Conservation (phyloP, 2,329 filamentous ascomycete genomes). For the Cladosporium sp. region DNA sequence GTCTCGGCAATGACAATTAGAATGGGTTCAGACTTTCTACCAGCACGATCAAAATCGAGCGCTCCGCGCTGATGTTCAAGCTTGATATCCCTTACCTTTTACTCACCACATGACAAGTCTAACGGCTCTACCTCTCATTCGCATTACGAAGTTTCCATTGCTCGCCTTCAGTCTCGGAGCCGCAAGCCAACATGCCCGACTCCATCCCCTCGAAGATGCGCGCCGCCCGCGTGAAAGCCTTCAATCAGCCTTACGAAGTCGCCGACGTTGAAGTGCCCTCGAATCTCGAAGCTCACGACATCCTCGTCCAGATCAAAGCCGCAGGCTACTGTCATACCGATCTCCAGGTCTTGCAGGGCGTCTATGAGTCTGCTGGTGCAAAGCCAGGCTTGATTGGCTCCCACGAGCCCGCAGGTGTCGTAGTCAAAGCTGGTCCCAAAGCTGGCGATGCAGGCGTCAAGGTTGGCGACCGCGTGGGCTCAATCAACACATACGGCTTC, state of each 20-base stretch:
- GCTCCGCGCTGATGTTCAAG: background rate
- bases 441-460: constrained; percentile 2
- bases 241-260: constrained; percentile 15
- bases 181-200: constrained; percentile 5
- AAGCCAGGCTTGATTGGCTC: constrained; percentile 11
- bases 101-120: background rate
- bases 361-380: constrained; percentile 10
- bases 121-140: background rate
- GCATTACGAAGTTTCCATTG: background rate
- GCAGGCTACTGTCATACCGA: constrained; percentile 15
- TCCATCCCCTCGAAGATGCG: constrained; percentile 12
- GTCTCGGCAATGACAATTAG: background rate
- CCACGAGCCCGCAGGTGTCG: constrained; percentile 11
- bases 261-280: constrained; percentile 8
- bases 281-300: constrained; percentile 9
- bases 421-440: constrained; percentile 9
- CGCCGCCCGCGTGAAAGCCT: constrained; percentile 12
- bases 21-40: background rate
- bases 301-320: constrained; percentile 13
- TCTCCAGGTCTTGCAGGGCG: constrained; percentile 10
- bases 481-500: constrained; percentile 11
- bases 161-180: background rate
- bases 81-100: background rate
- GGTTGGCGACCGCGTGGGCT: constrained; percentile 9
- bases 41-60: background rate